Evolutionary conservation across 768 basidiomycete genomes (phyloP).

Genomic region (Psilocybe tampanensis): DNA sequence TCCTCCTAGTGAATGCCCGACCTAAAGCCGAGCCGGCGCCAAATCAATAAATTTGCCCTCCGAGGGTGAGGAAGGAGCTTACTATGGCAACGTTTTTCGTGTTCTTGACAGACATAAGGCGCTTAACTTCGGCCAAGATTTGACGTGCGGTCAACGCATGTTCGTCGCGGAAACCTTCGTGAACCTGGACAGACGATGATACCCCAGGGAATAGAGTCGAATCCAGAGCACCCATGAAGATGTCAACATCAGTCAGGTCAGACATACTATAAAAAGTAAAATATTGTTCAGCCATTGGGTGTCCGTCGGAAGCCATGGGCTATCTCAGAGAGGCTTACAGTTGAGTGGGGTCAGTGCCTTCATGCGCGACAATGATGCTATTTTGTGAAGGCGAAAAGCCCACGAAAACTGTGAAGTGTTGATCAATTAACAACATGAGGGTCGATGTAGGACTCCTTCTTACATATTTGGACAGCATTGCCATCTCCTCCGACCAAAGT

Average conservation of each 20-base stretch:
- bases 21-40: constrained; percentile 17
- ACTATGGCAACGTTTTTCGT: constrained; percentile 34
- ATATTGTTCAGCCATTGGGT: constrained; percentile 48
- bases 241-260: constrained; percentile 47
- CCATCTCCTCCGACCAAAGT: constrained; percentile 35
- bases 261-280: constrained; percentile 34
- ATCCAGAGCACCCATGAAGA: constrained; percentile 40
- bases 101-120: constrained; percentile 35
- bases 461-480: constrained; percentile 33
- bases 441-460: constrained; percentile 1
- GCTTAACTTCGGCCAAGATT: constrained; percentile 45
- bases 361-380: constrained; percentile 60
- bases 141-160: constrained; percentile 37
- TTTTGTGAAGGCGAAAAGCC: constrained; percentile 55
- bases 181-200: constrained; percentile 40
- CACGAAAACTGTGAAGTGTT: constrained; percentile 45
- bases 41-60: too few relatives aligned
- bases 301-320: too few relatives aligned
- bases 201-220: constrained; percentile 52
- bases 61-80: constrained; percentile 34
- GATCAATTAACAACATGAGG: not conserved
- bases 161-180: constrained; percentile 51
- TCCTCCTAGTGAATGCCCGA: constrained; percentile 56
- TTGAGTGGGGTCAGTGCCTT: constrained; percentile 60
- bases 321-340: constrained; percentile 40